Conservation (phyloP, 257 asterid species). For the Paraleonurus japonicus region DNA sequence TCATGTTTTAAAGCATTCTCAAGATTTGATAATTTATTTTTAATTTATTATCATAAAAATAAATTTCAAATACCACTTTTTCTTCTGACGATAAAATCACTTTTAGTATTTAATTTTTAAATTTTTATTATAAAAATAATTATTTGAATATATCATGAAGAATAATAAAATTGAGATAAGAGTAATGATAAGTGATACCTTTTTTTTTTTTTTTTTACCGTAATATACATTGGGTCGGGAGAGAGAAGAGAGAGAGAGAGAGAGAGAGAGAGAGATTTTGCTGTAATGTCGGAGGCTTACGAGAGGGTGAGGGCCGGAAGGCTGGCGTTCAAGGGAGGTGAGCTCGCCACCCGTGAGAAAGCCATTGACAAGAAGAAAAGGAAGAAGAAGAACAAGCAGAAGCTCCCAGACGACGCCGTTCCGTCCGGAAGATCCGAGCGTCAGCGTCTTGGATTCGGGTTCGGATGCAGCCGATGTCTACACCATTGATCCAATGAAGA, state of each 20-base stretch:
- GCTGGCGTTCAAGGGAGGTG: slow-evolving; percentile 90
- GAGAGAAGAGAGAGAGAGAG: not conserved
- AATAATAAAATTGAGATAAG: too few relatives aligned
- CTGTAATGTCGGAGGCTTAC: slow-evolving; percentile 80
- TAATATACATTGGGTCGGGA: not conserved
- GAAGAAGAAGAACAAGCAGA: slow-evolving; percentile 52
- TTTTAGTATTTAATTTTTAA: too few relatives aligned
- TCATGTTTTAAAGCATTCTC: too few relatives aligned
- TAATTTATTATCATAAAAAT: too few relatives aligned
- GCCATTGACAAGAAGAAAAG: slow-evolving; percentile 75
- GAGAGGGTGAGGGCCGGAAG: slow-evolving; percentile 75
- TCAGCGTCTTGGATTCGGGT: slow-evolving; percentile 33
- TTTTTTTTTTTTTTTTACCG: too few relatives aligned
- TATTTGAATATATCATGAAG: too few relatives aligned
- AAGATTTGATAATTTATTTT: too few relatives aligned
- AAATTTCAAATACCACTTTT: too few relatives aligned
- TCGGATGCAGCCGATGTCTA: slow-evolving; percentile 51
- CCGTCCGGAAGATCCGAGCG: slow-evolving; percentile 35
- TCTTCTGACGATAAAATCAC: too few relatives aligned
- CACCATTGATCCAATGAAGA: slow-evolving; percentile 94
- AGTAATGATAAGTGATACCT: too few relatives aligned
- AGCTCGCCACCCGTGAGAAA: slow-evolving; percentile 74
- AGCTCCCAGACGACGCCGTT: slow-evolving; percentile 43
- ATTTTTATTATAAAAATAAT: too few relatives aligned
- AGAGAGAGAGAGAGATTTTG: not conserved